These are phyloP conservation scores for Boletus eberwhitei DNA, from an alignment of 768 basidiomycete genomes.

Conservation along the genomic window DNA sequence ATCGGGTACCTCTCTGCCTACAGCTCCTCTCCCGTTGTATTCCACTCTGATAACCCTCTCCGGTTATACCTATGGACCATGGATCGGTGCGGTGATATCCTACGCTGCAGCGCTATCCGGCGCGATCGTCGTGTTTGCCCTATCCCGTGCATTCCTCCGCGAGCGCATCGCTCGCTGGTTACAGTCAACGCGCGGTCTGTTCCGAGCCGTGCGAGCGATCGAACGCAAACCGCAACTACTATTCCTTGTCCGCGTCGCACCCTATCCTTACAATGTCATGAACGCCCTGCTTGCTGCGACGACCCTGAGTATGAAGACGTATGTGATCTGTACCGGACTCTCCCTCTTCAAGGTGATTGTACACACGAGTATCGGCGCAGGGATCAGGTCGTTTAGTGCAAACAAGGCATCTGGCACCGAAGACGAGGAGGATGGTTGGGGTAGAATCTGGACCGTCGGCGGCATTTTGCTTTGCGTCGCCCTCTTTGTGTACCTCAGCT, in stretches of 20 bases:
- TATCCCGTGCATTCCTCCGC: constrained; percentile 74
- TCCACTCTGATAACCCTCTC: constrained; percentile 90
- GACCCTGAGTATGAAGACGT: constrained; percentile 73
- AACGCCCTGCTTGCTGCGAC: constrained; percentile 90
- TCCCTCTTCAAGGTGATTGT: constrained; percentile 88
- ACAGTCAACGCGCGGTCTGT: constrained; percentile 64
- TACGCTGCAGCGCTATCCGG: constrained; percentile 84
- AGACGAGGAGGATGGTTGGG: constrained; percentile 44
- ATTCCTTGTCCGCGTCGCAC: constrained; percentile 89
- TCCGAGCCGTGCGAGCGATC: constrained; percentile 80
- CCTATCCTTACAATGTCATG: constrained; percentile 92
- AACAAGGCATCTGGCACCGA: constrained; percentile 42
- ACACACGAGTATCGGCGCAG: constrained; percentile 84
- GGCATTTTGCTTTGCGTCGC: constrained; percentile 70
- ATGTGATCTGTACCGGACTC: constrained; percentile 75
- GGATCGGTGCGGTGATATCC: constrained; percentile 81
- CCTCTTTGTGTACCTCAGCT: constrained; percentile 76
- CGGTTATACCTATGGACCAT: constrained; percentile 86
- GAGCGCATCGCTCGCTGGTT: constrained; percentile 72
- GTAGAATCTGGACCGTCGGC: constrained; percentile 58
- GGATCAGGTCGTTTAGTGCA: constrained; percentile 70
- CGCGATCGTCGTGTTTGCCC: constrained; percentile 76
- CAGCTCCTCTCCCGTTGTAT: constrained; percentile 89
- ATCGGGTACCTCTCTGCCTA: neutral
- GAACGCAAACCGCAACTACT: constrained; percentile 84